Base-by-base conservation (phyloP, 225 moss, liverwort and hornwort genomes). In the Physcomitrellopsis africana region DNA sequence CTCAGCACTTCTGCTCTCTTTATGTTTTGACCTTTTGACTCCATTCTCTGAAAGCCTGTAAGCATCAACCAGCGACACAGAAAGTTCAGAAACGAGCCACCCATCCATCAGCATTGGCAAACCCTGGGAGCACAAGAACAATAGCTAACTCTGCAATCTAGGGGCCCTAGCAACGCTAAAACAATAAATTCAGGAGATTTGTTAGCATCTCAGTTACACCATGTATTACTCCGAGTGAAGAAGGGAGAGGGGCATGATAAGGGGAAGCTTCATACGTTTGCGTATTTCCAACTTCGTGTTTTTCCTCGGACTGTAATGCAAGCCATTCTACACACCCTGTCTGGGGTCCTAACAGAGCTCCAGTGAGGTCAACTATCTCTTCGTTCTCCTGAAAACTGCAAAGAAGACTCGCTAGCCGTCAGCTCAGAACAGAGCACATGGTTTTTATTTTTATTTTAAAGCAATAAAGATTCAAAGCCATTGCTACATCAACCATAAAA, bases 321-420 rank as follows among this genome's bases (percentile, higher is more conserved):
- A 95, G 84, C 85, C 87, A 95, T 69, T 89, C 80, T 20, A 92
- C 85, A 86, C 90, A 92, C 29, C 99, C 99, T 46, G 99, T 95
- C 46, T 82, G 78, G 20, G 76, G 61, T 65, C 82, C 92, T 69
- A 72, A 55, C 26, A 99, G 89, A 66, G 93, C 80, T 71, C 95
- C 93, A 49, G 87, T 87, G 11, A 99, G 86, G 63, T 95, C 89
- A 77, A 99, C 85, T 68, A 93, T 89, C 70, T 92, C 87, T 84
- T 93, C 93, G 14, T 93, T 89, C 81, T 95, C 95, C 92, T 99
- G 93, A 85, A 93, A 81, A 88, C 99, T 99, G 91, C 76, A 23
- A 23, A 22, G 19, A 66, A 77, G 49, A 14, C 9, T 60, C n/a
- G 18, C 72, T 67, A 76, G 68, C 57, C 32, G 65, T 19, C 17